Conservation (phyloP, 2,329 filamentous ascomycete species). For the Fusarium brachygibbosum region DNA sequence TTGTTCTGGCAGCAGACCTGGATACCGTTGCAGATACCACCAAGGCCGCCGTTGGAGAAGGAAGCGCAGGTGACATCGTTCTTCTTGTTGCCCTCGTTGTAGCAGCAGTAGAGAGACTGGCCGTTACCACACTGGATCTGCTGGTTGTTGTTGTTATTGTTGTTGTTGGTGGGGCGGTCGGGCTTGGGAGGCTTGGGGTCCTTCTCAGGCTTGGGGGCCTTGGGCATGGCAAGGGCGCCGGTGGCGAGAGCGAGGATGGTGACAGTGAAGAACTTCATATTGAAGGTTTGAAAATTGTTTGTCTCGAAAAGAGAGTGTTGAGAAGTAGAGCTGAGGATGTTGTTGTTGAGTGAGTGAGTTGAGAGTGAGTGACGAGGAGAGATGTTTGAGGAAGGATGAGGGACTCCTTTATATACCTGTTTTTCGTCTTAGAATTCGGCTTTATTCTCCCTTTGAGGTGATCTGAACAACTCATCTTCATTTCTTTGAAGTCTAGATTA, state of each 20-base stretch:
- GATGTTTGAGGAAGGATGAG: neutral
- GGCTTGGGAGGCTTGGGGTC: neutral
- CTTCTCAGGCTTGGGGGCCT: neutral
- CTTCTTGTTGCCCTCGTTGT: neutral
- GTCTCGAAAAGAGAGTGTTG: slow-evolving; percentile 22
- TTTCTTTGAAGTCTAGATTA: neutral
- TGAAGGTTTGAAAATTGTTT: slow-evolving; percentile 16
- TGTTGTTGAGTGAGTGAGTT: slow-evolving; percentile 15
- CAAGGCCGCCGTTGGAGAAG: neutral
- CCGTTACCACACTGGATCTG: neutral
- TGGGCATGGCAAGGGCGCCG: slow-evolving; percentile 28
- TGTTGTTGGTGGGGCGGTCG: neutral
- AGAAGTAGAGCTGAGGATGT: slow-evolving; percentile 5
- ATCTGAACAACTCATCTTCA: neutral
- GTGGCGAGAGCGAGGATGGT: slow-evolving; percentile 18
- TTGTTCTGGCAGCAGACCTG: slow-evolving; percentile 28
- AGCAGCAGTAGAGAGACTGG: slow-evolving; percentile 26
- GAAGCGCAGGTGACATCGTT: neutral
- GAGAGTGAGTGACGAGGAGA: slow-evolving; percentile 29
- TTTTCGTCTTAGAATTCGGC: rapidly evolving
- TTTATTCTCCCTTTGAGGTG: neutral
- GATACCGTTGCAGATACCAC: slow-evolving; percentile 5
- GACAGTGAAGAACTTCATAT: slow-evolving; percentile 31
- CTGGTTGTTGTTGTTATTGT: neutral
- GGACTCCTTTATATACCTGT: slow-evolving; percentile 18